Evolutionary conservation across 441 rosid species (phyloP).

Genomic region (Kokia cookei): DNA sequence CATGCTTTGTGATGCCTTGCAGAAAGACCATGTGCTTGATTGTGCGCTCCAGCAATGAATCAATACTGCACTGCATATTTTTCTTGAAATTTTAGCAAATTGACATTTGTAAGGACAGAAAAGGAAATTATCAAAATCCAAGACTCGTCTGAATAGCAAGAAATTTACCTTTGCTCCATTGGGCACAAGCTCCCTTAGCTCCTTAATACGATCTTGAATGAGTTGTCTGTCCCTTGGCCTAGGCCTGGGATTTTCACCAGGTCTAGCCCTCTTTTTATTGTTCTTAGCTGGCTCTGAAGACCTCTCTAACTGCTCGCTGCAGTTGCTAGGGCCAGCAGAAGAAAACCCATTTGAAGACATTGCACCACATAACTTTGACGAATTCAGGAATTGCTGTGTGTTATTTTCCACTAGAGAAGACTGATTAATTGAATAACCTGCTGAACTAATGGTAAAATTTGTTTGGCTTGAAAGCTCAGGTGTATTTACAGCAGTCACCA

Average conservation of each 20-base stretch:
- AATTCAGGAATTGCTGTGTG: slow-evolving; percentile 32
- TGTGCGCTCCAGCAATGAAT: slow-evolving; percentile 90
- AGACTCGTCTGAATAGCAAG: slow-evolving; percentile 1
- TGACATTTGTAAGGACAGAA: slow-evolving; percentile 5
- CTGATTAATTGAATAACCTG: slow-evolving; percentile 44
- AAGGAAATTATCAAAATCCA: slow-evolving; percentile 14
- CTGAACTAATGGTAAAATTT: slow-evolving; percentile 33
- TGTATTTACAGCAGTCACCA: slow-evolving; percentile 41
- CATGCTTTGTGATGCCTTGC: slow-evolving; percentile 79
- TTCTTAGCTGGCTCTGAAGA: slow-evolving; percentile 57
- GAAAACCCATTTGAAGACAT: slow-evolving; percentile 68
- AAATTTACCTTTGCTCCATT: slow-evolving; percentile 86
- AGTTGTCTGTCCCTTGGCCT: slow-evolving; percentile 96
- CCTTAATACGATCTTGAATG: slow-evolving; percentile 96
- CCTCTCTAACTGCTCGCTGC: slow-evolving; percentile 59
- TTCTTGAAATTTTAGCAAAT: slow-evolving; percentile 29
- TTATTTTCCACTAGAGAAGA: slow-evolving; percentile 38
- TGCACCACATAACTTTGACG: slow-evolving; percentile 59
- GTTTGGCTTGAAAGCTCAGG: slow-evolving; percentile 45
- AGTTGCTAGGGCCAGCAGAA: slow-evolving; percentile 64
- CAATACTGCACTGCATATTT: slow-evolving; percentile 85
- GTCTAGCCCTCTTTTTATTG: slow-evolving; percentile 64
- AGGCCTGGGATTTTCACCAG: slow-evolving; percentile 85
- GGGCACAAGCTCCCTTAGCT: slow-evolving; percentile 92
- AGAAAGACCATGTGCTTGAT: slow-evolving; percentile 89